These are phyloP conservation scores for Ceratobasidium theobromae DNA, from an alignment of 1,284 basidiomycete species.

Conservation along the genomic window DNA sequence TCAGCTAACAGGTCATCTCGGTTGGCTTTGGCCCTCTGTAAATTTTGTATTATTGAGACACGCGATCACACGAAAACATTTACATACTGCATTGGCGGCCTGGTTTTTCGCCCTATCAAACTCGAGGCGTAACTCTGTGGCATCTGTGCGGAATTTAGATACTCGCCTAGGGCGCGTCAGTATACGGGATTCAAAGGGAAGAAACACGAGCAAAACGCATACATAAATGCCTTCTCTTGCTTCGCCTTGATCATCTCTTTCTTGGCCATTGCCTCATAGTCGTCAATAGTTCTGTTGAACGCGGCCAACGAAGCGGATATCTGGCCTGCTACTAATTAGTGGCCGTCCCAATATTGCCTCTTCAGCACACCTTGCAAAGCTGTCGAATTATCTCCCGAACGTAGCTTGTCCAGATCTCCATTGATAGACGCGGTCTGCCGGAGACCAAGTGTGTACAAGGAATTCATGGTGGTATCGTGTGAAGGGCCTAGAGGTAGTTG, in stretches of 20 bases:
- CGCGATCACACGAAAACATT: background rate
- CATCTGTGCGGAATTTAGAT: constrained; percentile 78
- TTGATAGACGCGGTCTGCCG: constrained; percentile 88
- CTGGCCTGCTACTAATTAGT: constrained; percentile 65
- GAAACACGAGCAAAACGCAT: constrained; percentile 36
- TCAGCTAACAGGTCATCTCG: constrained; percentile 58
- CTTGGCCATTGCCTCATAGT: constrained; percentile 94
- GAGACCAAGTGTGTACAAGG: constrained; percentile 89
- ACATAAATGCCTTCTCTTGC: constrained; percentile 93
- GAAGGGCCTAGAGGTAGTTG: background rate
- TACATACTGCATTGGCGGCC: constrained; percentile 48
- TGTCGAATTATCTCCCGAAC: constrained; percentile 75
- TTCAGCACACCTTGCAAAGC: constrained; percentile 80
- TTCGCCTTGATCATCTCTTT: constrained; percentile 92
- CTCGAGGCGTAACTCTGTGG: constrained; percentile 65
- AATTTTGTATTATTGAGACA: constrained; percentile 16
- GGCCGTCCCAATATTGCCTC: constrained; percentile 34
- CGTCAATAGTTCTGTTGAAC: constrained; percentile 88
- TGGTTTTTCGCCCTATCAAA: constrained; percentile 69
- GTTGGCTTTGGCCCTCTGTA: constrained; percentile 57
- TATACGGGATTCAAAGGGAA: background rate
- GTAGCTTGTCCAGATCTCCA: constrained; percentile 78
- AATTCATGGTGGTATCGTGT: constrained; percentile 66
- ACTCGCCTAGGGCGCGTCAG: constrained; percentile 59
- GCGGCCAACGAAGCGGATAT: constrained; percentile 92